A percentile compares a stretch with the other conserved stretches of the same genome.
These are phyloP conservation scores for Penicillium lividum DNA, from an alignment of 495 filamentous ascomycete species.

Conservation along the genomic window DNA sequence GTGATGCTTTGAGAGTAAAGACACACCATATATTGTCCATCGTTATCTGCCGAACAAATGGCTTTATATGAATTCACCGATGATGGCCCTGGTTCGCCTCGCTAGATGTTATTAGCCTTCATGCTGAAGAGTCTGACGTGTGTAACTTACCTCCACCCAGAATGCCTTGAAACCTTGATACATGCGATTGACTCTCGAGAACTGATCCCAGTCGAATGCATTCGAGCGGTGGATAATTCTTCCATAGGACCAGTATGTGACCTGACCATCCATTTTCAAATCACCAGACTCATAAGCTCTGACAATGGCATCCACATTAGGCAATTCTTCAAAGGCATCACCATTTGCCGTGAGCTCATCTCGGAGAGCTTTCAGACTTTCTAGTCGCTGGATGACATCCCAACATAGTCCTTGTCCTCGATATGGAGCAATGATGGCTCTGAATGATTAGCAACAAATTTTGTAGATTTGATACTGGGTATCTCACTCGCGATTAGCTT, in stretches of 20 bases:
- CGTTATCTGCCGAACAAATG: neutral
- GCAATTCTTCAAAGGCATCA: neutral
- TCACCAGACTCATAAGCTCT: neutral
- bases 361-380: neutral
- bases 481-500: constrained; percentile 4
- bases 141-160: constrained; percentile 2
- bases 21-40: constrained; percentile 3
- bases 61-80: neutral
- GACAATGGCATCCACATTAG: constrained; percentile 8
- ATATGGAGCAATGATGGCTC: neutral
- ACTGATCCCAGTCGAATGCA: constrained; percentile 13
- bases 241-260: constrained; percentile 16
- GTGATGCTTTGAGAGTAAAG: neutral
- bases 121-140: neutral
- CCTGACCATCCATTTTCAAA: neutral
- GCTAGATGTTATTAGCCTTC: neutral
- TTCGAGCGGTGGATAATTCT: neutral
- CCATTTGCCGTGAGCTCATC: neutral
- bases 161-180: neutral
- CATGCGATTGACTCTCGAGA: neutral
- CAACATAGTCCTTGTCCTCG: neutral
- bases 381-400: neutral
- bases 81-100: neutral
- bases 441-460: neutral
- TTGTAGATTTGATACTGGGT: neutral